These are phyloP conservation scores for Aristolochia contorta DNA, from an alignment of 164 flowering plant species.

Conservation along the genomic window DNA sequence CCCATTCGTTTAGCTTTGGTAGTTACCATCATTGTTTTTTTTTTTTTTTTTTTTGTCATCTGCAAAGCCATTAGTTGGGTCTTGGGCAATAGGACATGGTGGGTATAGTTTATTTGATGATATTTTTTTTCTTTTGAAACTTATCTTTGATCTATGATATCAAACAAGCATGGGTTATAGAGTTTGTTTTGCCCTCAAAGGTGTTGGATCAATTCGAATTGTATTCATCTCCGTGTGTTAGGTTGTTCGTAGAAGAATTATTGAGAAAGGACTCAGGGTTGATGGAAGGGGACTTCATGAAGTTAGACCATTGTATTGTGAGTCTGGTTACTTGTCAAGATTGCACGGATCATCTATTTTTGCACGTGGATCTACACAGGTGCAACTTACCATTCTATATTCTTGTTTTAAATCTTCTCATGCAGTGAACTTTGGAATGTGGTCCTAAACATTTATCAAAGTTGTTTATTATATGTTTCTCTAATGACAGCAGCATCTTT, in stretches of 20 bases:
- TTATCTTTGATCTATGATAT: no score
- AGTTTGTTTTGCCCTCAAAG: no score
- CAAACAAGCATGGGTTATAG: no score
- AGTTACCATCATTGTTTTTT: no score
- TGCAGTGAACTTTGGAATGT: background rate
- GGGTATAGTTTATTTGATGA: no score
- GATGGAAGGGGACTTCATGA: constrained; percentile 91
- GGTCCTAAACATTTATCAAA: background rate
- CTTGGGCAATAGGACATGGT: no score
- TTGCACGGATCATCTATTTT: constrained; percentile 90
- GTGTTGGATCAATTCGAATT: background rate
- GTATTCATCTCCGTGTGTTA: constrained; percentile 7
- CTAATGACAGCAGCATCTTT: no score
- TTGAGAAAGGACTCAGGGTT: constrained; percentile 65
- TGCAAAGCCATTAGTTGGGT: no score
- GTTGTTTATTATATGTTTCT: background rate
- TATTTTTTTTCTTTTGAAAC: no score
- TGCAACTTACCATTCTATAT: constrained; percentile 3
- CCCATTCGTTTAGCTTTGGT: no score
- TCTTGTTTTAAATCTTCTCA: no score
- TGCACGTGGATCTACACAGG: constrained; percentile 98
- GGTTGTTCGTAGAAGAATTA: constrained; percentile 82
- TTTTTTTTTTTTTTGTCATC: no score
- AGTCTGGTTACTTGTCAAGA: constrained; percentile 61
- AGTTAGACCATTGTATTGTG: constrained; percentile 83